Percentiles rank a stretch among this genome's conserved stretches.
Evolutionary conservation across 202 grass and related monocot genomes (phyloP).

Genomic region (Tripidium arundinaceum): DNA sequence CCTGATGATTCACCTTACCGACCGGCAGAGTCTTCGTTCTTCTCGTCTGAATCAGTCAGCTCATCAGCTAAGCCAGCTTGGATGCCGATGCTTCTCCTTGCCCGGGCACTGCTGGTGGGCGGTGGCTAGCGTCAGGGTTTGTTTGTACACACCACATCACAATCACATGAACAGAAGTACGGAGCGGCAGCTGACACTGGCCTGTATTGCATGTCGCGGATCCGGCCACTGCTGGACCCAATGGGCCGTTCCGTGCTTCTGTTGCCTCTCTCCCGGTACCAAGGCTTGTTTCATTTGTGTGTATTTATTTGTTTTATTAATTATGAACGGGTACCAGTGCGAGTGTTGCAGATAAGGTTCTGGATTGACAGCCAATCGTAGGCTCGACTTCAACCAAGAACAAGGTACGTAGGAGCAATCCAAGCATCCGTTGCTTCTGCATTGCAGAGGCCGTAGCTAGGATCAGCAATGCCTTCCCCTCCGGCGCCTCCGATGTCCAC

Average conservation of each 20-base stretch:
- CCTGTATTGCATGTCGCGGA: not conserved
- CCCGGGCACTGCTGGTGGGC: too few species aligned
- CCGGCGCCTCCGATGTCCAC: conserved; percentile 25
- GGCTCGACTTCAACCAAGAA: not conserved
- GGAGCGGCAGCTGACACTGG: not conserved
- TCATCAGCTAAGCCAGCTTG: too few species aligned
- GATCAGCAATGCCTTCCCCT: conserved; percentile 20
- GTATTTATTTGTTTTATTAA: too few species aligned
- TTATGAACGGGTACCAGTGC: too few species aligned
- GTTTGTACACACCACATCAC: not conserved
- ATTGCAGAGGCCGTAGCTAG: not conserved
- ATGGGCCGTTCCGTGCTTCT: not conserved
- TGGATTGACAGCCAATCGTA: not conserved
- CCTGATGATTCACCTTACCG: too few species aligned
- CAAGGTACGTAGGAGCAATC: not conserved
- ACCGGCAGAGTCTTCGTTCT: too few species aligned
- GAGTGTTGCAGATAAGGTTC: not conserved
- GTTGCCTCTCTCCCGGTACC: not conserved
- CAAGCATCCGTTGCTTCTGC: not conserved
- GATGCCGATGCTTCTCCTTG: too few species aligned
- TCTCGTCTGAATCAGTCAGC: too few species aligned
- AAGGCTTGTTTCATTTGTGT: too few species aligned
- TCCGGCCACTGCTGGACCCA: not conserved
- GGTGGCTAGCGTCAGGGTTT: too few species aligned
- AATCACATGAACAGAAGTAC: not conserved